Evolutionary conservation across 75 land plant genomes (phyloP), one percentile per base, ranked within the genome.

Genomic region (Cunninghamia lanceolata): DNA sequence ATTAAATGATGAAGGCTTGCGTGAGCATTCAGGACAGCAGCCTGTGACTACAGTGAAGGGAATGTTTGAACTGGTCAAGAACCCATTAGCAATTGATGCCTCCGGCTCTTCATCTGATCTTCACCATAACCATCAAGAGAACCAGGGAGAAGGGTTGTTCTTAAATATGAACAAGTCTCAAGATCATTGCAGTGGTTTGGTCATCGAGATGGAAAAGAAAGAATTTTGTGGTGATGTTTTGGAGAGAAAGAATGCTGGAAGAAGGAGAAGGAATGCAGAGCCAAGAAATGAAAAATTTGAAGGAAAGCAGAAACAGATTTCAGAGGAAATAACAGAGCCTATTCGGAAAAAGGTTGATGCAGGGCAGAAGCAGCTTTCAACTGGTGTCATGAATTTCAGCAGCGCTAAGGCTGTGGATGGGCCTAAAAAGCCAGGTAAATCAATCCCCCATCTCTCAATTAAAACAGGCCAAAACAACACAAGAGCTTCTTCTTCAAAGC

Each of bases 261-360:
- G 53, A 50, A 50, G 53, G n/a, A 17, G 63, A 56, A 56, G 56
- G 56, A 53, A 53, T 16, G 19, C 56, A 53, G 56, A 53, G 56
- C 4, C 19, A 53, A 3, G 25, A 56, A 63, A 28, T 28, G n/a
- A 7, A 25, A 7, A 25, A 8, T 25, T 63, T 25, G 9, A 63
- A 63, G 68, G n/a, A 63, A 63, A 63, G 68, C n/a, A 63, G 68
- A 59, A 59, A 59, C 66, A 59, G 66, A 59, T 59, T 59, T 59
- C 66, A 17, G 59, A 4, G 59, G 25, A 21, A 56, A 50, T 50
- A 15, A 50, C 15, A 50, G 53, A 50, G 53, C 68, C 68, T 28
- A 63, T 25, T 63, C 68, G 68, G 0, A 25, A 28, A 63, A 63
- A 63, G 68, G 68, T 63, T 6, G 68, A 63, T 63, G n/a, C 68